Base-by-base conservation (phyloP, 805 yeast species). In the Yarrowia yakushimensis region DNA sequence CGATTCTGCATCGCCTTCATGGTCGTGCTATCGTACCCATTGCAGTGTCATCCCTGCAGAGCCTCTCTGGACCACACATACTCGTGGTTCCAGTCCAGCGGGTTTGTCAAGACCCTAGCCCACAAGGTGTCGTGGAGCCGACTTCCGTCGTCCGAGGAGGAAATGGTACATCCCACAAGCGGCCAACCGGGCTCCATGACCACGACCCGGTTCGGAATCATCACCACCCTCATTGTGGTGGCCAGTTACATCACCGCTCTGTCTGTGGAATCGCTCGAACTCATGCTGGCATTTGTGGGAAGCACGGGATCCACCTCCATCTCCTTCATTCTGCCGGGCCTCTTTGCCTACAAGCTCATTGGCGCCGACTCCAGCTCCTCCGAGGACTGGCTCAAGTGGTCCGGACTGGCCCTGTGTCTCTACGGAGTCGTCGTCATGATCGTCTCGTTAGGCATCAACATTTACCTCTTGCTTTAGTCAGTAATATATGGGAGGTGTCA, bases 241-340 rank as follows among this genome's bases (percentile, higher is more conserved):
- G 69, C 78, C 6, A 83, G 90, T 50, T 90, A 87, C 70, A 62
- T 77, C 0, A 76, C 87, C 10, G 94, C 97, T 0, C 74, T 86
- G 34, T 72, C 83, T 3, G 86, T 91, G 30, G 77, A 77, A 13
- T 89, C 96, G 0, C 82, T 91, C 67, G 96, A 93, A 27, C 81
- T 85, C 50, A 92, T 92, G 13, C 76, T 91, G 67, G 91, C 96
- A 1, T 78, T 91, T 66, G 96, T 91, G 4, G 97, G 97, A 1
- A 88, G 97, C 0, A 90, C 97, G 0, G 97, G 97, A 0, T 89
- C 96, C 0, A 91, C 97, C 0, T 83, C 96, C 5, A 90, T 92
- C 59, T 90, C 97, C 12, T 91, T 91, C 71, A 90, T 90, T 28
- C 78, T 91, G 50, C 97, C 97, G 0, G 97, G 97, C 0, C 76